Evolutionary conservation across 1,284 basidiomycete genomes (phyloP).

Genomic region (Melampsora abietis-canadensis): DNA sequence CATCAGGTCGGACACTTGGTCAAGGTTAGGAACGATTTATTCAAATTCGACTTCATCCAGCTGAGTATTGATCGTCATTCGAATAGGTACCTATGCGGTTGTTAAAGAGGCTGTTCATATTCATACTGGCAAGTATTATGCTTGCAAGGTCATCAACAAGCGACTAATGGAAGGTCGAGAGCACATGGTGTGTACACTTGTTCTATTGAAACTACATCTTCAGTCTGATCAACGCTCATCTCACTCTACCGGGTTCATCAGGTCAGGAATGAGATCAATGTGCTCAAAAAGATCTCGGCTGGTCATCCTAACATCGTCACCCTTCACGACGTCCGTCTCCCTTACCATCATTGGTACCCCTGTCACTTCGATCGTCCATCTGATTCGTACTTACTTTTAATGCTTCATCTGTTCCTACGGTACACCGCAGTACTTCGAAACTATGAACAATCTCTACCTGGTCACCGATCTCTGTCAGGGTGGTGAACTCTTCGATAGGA

Average conservation of each 20-base stretch:
- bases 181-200: conserved; percentile 56
- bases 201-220: not conserved
- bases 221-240: not conserved
- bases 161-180: conserved; percentile 76
- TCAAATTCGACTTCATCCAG: not conserved
- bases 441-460: conserved; percentile 57
- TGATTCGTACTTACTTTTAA: conserved; percentile 87
- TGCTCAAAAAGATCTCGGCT: conserved; percentile 89
- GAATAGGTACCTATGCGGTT: conserved; percentile 86
- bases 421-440: conserved; percentile 23
- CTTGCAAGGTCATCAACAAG: conserved; percentile 92
- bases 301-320: conserved; percentile 69
- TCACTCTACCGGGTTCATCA: conserved; percentile 51
- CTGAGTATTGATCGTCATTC: conserved; percentile 47
- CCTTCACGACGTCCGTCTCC: conserved; percentile 47
- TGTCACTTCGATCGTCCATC: not conserved
- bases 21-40: conserved; percentile 27
- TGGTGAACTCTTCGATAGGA: conserved; percentile 95
- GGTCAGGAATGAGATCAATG: conserved; percentile 95
- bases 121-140: conserved; percentile 77
- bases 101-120: conserved; percentile 95
- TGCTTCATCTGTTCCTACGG: conserved; percentile 44
- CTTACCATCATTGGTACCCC: not conserved
- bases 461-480: conserved; percentile 96
- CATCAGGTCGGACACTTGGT: conserved; percentile 40